Evolutionary conservation across 805 yeast genomes (phyloP).

Genomic region (Saccharomycopsis sp.): DNA sequence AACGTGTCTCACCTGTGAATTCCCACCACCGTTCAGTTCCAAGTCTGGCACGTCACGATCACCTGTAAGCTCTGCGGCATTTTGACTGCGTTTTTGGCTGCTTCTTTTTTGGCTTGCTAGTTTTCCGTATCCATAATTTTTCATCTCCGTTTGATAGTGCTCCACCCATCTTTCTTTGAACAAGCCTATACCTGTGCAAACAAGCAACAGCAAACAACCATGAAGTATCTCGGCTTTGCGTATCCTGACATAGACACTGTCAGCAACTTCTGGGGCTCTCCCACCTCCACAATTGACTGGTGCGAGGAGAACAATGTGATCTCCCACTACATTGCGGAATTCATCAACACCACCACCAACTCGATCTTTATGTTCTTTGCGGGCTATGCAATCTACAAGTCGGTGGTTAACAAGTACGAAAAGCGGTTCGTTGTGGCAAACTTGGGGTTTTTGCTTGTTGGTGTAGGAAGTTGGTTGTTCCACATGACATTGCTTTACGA

Average conservation of each 20-base stretch:
- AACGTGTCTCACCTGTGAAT: no score
- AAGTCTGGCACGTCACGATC: no score
- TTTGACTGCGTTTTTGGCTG: neutral
- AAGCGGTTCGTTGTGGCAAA: slow-evolving; percentile 63
- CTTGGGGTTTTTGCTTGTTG: slow-evolving; percentile 80
- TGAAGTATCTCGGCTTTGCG: slow-evolving; percentile 7
- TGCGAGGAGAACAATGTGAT: slow-evolving; percentile 96
- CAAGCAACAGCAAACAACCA: no score
- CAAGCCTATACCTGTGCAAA: no score
- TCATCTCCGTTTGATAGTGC: neutral
- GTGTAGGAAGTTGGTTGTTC: slow-evolving; percentile 90
- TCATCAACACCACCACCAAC: slow-evolving; percentile 81
- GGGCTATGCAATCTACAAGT: slow-evolving; percentile 53
- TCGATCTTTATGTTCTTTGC: slow-evolving; percentile 51
- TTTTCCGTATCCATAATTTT: neutral
- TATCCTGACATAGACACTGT: slow-evolving; percentile 13
- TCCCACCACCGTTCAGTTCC: no score
- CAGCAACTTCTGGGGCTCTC: slow-evolving; percentile 54
- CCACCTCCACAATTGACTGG: slow-evolving; percentile 97
- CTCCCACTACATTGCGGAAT: slow-evolving; percentile 80
- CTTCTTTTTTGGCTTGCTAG: neutral
- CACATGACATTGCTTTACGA: slow-evolving; percentile 92
- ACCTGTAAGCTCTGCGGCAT: no score
- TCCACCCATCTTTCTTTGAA: no score
- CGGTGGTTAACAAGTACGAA: slow-evolving; percentile 56